These are phyloP conservation scores for Periconia digitata DNA, from an alignment of 2,329 filamentous ascomycete species.

Conservation along the genomic window DNA sequence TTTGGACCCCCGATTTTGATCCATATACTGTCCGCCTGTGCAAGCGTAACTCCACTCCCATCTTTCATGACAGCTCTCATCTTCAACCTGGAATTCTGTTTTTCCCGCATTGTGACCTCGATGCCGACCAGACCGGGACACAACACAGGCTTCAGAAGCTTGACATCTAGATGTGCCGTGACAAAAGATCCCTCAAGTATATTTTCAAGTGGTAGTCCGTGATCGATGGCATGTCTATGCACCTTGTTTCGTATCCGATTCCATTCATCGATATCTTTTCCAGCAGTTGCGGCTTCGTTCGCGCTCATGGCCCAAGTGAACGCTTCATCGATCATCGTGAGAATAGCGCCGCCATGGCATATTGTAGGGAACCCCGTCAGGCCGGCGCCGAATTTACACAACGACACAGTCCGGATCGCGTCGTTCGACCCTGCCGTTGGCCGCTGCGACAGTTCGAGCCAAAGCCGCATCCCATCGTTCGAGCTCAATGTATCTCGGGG, in stretches of 20 bases:
- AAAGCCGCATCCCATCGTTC: slow-evolving; percentile 19
- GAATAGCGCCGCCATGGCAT: slow-evolving; percentile 68
- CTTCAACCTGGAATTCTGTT: slow-evolving; percentile 22
- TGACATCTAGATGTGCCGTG: slow-evolving; percentile 23
- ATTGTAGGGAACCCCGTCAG: slow-evolving; percentile 68
- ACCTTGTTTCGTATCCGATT: background rate
- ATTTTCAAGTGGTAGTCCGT: slow-evolving; percentile 14
- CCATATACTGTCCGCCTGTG: slow-evolving; percentile 24
- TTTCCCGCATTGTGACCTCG: slow-evolving; percentile 22
- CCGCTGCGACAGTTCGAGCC: slow-evolving; percentile 24
- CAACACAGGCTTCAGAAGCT: slow-evolving; percentile 23
- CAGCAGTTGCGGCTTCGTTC: slow-evolving; percentile 11
- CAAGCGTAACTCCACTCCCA: slow-evolving; percentile 20
- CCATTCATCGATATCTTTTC: slow-evolving; percentile 9
- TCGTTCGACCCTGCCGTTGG: slow-evolving; percentile 13
- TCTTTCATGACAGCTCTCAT: slow-evolving; percentile 27
- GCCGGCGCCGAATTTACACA: slow-evolving; percentile 20
- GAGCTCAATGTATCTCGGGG: slow-evolving; percentile 16
- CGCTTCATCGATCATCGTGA: slow-evolving; percentile 68
- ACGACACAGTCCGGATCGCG: slow-evolving; percentile 16
- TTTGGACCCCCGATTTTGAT: slow-evolving; percentile 21
- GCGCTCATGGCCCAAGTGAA: slow-evolving; percentile 21
- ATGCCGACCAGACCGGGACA: slow-evolving; percentile 29
- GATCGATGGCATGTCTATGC: slow-evolving; percentile 5
- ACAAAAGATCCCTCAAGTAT: slow-evolving; percentile 21